These are phyloP conservation scores for Escallonia herrerae DNA, from an alignment of 129 eudicot species.

Conservation along the genomic window DNA sequence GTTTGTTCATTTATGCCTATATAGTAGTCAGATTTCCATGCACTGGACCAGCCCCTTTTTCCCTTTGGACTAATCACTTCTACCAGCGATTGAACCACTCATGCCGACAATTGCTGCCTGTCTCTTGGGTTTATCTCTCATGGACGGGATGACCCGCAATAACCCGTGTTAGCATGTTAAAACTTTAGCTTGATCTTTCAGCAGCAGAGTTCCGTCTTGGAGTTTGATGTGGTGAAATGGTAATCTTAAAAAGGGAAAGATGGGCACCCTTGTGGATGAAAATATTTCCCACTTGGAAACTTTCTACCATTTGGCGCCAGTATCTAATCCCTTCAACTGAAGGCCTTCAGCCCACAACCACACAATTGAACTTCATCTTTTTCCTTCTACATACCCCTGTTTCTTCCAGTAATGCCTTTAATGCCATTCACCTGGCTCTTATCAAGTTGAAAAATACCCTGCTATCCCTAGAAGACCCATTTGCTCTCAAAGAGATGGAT, in stretches of 20 bases:
- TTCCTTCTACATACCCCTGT: conserved; percentile 20
- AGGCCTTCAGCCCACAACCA: conserved; percentile 32
- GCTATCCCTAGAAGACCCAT: conserved; percentile 10
- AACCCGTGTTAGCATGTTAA: neutral
- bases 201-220: neutral
- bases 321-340: conserved; percentile 15
- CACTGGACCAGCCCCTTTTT: too few species aligned
- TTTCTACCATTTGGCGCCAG: conserved; percentile 19
- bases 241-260: conserved; percentile 15
- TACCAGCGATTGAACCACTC: neutral
- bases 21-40: too few species aligned
- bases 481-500: neutral
- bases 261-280: conserved; percentile 34
- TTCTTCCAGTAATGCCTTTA: conserved; percentile 10
- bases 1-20: too few species aligned
- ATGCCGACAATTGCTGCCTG: neutral
- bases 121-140: neutral
- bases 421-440: conserved; percentile 10
- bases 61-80: neutral
- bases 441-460: conserved; percentile 12
- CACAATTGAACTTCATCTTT: conserved; percentile 33
- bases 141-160: neutral
- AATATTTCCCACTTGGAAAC: conserved; percentile 28
- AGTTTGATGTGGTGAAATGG: neutral
- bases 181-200: neutral